phyloP scores from a whole-genome alignment of 805 yeast species.

The Kodamaea sagamina region DNA sequence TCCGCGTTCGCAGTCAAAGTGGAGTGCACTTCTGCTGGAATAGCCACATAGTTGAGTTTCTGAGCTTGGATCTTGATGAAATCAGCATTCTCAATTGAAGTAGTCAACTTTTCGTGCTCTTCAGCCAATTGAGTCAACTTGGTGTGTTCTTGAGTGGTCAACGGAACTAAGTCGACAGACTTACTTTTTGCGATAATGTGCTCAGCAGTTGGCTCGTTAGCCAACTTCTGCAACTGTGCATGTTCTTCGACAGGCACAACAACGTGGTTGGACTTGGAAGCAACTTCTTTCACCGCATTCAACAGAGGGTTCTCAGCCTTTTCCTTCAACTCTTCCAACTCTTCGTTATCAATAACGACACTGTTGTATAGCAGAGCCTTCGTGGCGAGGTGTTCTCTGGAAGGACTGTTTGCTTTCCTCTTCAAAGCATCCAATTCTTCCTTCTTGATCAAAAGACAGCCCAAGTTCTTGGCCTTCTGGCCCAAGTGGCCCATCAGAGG shows the following conservation, averaged over 20 bases:
- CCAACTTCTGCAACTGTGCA: slow-evolving; percentile 16
- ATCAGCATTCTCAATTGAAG: background rate
- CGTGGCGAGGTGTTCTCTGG: slow-evolving; percentile 15
- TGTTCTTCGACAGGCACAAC: slow-evolving; percentile 11
- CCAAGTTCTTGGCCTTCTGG: slow-evolving; percentile 19
- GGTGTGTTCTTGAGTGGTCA: slow-evolving; percentile 3
- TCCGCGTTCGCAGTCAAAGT: slow-evolving; percentile 7
- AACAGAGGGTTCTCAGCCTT: slow-evolving; percentile 12
- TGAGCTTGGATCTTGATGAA: slow-evolving; percentile 11
- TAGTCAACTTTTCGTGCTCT: slow-evolving; percentile 14
- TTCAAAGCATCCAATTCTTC: slow-evolving; percentile 17
- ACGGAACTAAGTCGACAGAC: slow-evolving; percentile 17
- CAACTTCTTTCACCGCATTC: background rate
- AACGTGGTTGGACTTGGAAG: background rate
- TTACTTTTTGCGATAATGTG: slow-evolving; percentile 18
- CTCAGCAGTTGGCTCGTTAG: slow-evolving; percentile 26
- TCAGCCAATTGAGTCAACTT: slow-evolving; percentile 6
- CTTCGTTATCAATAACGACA: slow-evolving; percentile 7
- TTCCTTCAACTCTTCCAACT: slow-evolving; percentile 8
- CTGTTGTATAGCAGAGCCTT: slow-evolving; percentile 14
- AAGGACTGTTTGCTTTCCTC: slow-evolving; percentile 22
- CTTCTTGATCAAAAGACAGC: slow-evolving; percentile 16
- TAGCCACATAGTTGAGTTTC: slow-evolving; percentile 8
- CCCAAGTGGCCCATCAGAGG: slow-evolving; percentile 21
- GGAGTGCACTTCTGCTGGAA: slow-evolving; percentile 16